Evolutionary conservation across 2,329 filamentous ascomycete species (phyloP), one percentile per base, ranked within the genome.

Genomic region (Epicoccum sorghinum): DNA sequence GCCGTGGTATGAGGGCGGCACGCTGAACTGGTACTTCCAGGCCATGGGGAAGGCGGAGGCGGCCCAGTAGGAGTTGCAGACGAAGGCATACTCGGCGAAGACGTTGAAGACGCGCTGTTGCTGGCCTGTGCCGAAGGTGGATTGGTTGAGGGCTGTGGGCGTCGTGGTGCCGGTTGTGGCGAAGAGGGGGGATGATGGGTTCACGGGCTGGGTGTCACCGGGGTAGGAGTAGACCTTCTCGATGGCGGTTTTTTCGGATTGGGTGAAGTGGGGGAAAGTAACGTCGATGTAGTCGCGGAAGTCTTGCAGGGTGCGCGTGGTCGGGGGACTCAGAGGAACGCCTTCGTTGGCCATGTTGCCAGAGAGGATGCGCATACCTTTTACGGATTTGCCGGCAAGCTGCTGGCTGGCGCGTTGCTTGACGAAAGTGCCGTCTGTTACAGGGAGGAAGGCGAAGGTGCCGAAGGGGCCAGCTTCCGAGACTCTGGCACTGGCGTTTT

Each of bases 11-110:
- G 63, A 50, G 1, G 69, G 69, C 1, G 59, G 60, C 2, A 49
- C 63, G 46, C 61, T 66, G 52, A 68, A 72, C 30, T 73, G 69
- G 55, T 73, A 72, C 38, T 70, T 70, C 69, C 69, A 73, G 12
- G 65, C 69, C 29, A 63, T 41, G 0, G 68, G 61, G 51, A 72
- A 70, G 3, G 75, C 75, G 12, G 63, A 66, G 3, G 75, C 74
- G 44, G 76, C 71, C 70, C 75, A 78, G 59, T 77, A 74, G 8
- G 62, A 66, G 4, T 73, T 73, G 50, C 75, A 78, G 46, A 69
- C 70, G 59, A 79, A 78, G 32, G 78, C 75, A 55, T 74, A 77
- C 56, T 80, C 77, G 7, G 77, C 77, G 55, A 77, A 80, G 22
- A 78, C 71, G 53, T 77, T 66, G 62, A 77, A 77, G 4, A 78